A percentile compares a stretch with the other conserved stretches of the same genome.
Conservation (phyloP, 106 monocot species). For the Dactylorhiza incarnata region DNA sequence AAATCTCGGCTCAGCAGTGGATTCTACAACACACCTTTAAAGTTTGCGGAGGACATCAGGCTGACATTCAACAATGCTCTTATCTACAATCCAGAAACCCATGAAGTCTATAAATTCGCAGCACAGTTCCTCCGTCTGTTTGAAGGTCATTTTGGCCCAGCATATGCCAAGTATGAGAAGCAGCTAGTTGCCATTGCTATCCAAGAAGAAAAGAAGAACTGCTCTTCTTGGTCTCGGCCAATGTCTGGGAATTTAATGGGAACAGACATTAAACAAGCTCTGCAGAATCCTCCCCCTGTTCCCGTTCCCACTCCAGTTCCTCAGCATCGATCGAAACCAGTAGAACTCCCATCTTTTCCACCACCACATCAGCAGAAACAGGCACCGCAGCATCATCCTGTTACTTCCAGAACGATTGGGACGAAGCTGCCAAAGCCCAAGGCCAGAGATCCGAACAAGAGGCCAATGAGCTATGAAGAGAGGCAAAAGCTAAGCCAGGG, state of each 20-base stretch:
- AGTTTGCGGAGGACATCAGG: slow-evolving; percentile 65
- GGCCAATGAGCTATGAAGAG: slow-evolving; percentile 81
- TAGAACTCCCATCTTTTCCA: background rate
- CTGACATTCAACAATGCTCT: slow-evolving; percentile 90
- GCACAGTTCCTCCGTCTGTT: slow-evolving; percentile 41
- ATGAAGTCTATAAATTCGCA: slow-evolving; percentile 55
- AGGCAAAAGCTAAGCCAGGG: slow-evolving; percentile 65
- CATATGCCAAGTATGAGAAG: slow-evolving; percentile 38
- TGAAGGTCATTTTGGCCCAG: slow-evolving; percentile 36
- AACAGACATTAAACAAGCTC: background rate
- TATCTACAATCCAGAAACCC: slow-evolving; percentile 61
- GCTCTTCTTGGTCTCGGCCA: background rate
- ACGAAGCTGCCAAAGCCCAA: slow-evolving; percentile 58
- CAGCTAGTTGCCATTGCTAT: slow-evolving; percentile 15
- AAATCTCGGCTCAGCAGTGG: slow-evolving; percentile 37
- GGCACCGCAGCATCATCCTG: background rate
- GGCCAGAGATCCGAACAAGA: slow-evolving; percentile 59
- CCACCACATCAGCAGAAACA: background rate
- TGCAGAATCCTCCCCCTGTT: background rate
- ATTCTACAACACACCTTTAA: slow-evolving; percentile 34
- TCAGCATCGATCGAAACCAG: background rate
- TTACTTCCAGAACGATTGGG: background rate
- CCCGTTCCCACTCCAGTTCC: background rate
- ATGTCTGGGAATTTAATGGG: background rate
- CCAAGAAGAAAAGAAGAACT: slow-evolving; percentile 12